A percentile compares a stretch with the other conserved stretches of the same genome.
Evolutionary conservation across 345 rosid species (phyloP).

Genomic region (Nephelium lappaceum): DNA sequence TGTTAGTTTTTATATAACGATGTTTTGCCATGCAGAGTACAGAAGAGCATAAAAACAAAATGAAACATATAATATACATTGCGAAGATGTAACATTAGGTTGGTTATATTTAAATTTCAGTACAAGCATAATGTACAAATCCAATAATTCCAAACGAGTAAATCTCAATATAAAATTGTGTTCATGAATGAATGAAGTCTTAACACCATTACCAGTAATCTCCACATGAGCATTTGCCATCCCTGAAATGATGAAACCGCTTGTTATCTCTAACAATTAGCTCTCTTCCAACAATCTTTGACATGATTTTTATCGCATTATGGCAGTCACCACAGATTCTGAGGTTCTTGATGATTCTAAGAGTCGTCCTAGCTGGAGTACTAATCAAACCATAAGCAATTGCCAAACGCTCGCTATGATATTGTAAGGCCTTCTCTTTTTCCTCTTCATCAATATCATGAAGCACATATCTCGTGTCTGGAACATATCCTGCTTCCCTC

Average conservation of each 20-base stretch:
- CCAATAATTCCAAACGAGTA: neutral
- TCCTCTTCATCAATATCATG: slow-evolving; percentile 68
- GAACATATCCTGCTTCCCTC: slow-evolving; percentile 63
- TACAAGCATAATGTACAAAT: neutral
- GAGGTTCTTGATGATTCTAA: slow-evolving; percentile 65
- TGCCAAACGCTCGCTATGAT: slow-evolving; percentile 63
- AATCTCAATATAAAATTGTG: neutral
- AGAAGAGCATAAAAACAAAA: neutral
- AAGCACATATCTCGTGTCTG: slow-evolving; percentile 63
- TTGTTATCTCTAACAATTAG: slow-evolving; percentile 68
- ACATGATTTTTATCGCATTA: slow-evolving; percentile 67
- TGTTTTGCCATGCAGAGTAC: neutral
- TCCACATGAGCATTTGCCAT: slow-evolving; percentile 61
- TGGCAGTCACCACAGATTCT: slow-evolving; percentile 75
- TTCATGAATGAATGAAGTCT: neutral
- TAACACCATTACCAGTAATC: slow-evolving; percentile 51
- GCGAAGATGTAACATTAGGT: neutral
- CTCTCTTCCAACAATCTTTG: slow-evolving; percentile 63
- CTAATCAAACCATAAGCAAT: slow-evolving; percentile 69
- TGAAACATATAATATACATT: neutral
- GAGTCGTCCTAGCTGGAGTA: slow-evolving; percentile 58
- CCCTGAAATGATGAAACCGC: slow-evolving; percentile 64
- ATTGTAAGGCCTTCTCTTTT: slow-evolving; percentile 61
- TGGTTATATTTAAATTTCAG: neutral
- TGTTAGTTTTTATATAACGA: neutral